Conservation (phyloP, 306 rosid species). For the Prunus davidiana region DNA sequence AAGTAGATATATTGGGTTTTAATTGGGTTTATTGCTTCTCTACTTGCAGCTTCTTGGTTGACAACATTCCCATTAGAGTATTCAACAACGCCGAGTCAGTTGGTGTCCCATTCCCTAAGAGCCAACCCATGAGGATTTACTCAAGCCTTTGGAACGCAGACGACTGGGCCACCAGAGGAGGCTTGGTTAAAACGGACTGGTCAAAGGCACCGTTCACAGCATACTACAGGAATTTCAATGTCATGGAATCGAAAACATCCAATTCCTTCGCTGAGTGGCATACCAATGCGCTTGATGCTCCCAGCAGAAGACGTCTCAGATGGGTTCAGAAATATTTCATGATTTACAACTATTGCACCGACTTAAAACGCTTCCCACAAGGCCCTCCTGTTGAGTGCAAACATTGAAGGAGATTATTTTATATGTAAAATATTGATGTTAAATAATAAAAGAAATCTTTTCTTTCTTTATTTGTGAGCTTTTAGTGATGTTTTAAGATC, state of each 20-base stretch:
- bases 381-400: constrained; percentile 69
- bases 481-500: background rate
- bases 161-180: constrained; percentile 88
- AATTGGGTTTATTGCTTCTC: background rate
- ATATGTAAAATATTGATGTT: background rate
- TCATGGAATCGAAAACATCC: constrained; percentile 28
- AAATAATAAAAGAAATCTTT: background rate
- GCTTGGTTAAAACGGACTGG: constrained; percentile 82
- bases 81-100: constrained; percentile 59
- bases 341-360: constrained; percentile 81
- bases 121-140: constrained; percentile 67
- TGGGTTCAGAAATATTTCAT: constrained; percentile 89
- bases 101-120: constrained; percentile 80
- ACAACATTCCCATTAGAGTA: constrained; percentile 68
- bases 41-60: constrained; percentile 64
- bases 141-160: constrained; percentile 83
- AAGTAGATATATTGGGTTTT: background rate
- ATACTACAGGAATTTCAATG: constrained; percentile 71
- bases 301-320: constrained; percentile 64
- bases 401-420: constrained; percentile 6
- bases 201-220: constrained; percentile 82
- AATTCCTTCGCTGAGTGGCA: constrained; percentile 36
- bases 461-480: background rate
- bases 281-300: constrained; percentile 61
- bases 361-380: constrained; percentile 66